phyloP scores from a whole-genome alignment of 75 land plant species.

The Gnetum montanum region DNA sequence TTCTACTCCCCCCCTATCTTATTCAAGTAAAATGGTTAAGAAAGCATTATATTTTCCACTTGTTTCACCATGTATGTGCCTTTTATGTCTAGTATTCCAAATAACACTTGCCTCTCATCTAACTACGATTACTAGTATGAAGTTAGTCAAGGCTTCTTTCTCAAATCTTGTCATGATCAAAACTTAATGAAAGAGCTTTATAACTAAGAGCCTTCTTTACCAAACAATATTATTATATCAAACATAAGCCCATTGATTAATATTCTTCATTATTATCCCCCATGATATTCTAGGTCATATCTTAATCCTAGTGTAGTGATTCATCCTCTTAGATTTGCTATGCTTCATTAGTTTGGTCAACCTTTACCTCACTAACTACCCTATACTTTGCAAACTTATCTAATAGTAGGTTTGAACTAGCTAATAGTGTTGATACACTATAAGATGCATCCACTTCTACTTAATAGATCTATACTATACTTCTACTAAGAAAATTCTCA shows the following conservation, averaged over 20 bases:
- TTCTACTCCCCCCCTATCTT: too few relatives aligned
- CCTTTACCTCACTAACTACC: slow-evolving; percentile 10
- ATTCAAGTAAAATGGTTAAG: too few relatives aligned
- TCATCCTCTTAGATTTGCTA: slow-evolving; percentile 2
- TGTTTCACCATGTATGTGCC: background rate
- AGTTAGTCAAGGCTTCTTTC: background rate
- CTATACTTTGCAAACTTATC: background rate
- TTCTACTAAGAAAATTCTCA: background rate
- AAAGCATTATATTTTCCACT: background rate
- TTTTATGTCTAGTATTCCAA: background rate
- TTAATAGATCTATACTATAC: too few relatives aligned
- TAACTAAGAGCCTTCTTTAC: slow-evolving; percentile 2
- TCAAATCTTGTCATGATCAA: background rate
- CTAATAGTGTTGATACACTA: too few relatives aligned
- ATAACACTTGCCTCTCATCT: background rate
- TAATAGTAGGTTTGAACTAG: background rate
- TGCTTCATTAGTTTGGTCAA: slow-evolving; percentile 1
- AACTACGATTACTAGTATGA: background rate
- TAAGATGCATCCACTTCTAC: too few relatives aligned
- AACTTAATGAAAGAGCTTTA: slow-evolving; percentile 10
- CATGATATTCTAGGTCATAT: background rate
- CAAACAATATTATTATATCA: slow-evolving; percentile 1
- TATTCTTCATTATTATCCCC: slow-evolving; percentile 3
- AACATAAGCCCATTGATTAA: slow-evolving; percentile 5
- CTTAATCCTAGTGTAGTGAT: slow-evolving; percentile 3